Conservation (phyloP, 768 basidiomycete genomes). For the Leccinum incarnatum region DNA sequence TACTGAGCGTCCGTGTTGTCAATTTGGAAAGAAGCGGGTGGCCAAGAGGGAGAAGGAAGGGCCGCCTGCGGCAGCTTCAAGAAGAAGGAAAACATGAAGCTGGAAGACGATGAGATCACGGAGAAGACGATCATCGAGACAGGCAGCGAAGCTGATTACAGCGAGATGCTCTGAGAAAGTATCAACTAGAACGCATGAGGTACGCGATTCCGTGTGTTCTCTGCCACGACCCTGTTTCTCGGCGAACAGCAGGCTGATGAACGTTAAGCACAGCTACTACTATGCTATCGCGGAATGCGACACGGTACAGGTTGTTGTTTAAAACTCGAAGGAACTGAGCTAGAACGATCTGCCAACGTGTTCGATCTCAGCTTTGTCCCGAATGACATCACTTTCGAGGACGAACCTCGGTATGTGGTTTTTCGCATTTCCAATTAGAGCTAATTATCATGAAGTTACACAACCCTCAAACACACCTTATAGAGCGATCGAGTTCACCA, state of each 20-base stretch:
- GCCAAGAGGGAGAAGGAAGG: constrained; percentile 86
- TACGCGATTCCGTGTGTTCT: constrained; percentile 27
- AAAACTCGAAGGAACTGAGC: constrained; percentile 91
- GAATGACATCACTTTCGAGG: constrained; percentile 82
- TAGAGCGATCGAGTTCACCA: constrained; percentile 84
- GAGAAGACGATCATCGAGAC: constrained; percentile 61
- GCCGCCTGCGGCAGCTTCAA: constrained; percentile 80
- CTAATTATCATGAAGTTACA: constrained; percentile 51
- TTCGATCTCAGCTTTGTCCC: constrained; percentile 95
- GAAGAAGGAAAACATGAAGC: constrained; percentile 39
- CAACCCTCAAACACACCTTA: constrained; percentile 58
- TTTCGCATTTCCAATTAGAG: background rate
- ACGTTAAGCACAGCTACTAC: constrained; percentile 65
- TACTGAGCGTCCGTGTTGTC: constrained; percentile 71
- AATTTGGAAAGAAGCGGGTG: constrained; percentile 89
- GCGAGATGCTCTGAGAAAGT: constrained; percentile 82
- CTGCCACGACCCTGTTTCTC: background rate
- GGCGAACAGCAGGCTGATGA: background rate
- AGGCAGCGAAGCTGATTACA: constrained; percentile 65
- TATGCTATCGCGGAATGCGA: constrained; percentile 94
- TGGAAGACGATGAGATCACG: constrained; percentile 52
- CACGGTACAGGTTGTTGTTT: constrained; percentile 66
- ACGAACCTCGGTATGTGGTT: constrained; percentile 59
- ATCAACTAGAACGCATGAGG: constrained; percentile 92
- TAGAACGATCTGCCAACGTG: constrained; percentile 86